Percentiles rank a stretch among this genome's conserved stretches.
These are phyloP conservation scores for Sporobolus alterniflorus DNA, from an alignment of 202 grass and related monocot genomes.

Conservation along the genomic window DNA sequence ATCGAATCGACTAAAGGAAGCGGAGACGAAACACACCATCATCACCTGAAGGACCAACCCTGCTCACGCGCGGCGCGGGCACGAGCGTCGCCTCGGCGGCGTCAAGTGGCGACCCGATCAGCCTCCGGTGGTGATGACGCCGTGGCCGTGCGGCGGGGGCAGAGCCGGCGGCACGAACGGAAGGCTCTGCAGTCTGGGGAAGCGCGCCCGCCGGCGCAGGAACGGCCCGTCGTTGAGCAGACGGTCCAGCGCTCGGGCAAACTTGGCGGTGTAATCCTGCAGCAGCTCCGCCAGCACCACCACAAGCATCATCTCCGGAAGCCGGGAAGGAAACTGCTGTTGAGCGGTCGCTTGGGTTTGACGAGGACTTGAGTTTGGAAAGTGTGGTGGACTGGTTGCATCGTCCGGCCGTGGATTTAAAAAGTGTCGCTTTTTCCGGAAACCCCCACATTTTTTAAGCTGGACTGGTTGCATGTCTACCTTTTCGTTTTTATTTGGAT, in stretches of 20 bases:
- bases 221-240: constrained; percentile 68
- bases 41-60: neutral
- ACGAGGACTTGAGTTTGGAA: no score
- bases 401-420: constrained; percentile 1
- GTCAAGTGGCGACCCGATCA: constrained; percentile 10
- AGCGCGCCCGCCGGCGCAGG: constrained; percentile 68
- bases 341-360: no score
- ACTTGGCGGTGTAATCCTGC: constrained; percentile 76
- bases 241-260: constrained; percentile 74
- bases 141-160: constrained; percentile 56
- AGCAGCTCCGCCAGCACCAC: constrained; percentile 82
- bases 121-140: constrained; percentile 49
- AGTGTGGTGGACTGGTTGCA: no score
- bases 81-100: neutral
- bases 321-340: neutral
- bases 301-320: constrained; percentile 59
- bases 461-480: no score
- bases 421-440: no score
- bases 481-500: no score
- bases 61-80: neutral
- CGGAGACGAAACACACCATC: neutral
- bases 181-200: constrained; percentile 74
- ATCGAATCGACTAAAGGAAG: neutral
- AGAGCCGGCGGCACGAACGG: constrained; percentile 60
- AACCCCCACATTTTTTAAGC: no score